phyloP scores from a whole-genome alignment of 2,329 filamentous ascomycete species.

The Fusarium haematococcum region DNA sequence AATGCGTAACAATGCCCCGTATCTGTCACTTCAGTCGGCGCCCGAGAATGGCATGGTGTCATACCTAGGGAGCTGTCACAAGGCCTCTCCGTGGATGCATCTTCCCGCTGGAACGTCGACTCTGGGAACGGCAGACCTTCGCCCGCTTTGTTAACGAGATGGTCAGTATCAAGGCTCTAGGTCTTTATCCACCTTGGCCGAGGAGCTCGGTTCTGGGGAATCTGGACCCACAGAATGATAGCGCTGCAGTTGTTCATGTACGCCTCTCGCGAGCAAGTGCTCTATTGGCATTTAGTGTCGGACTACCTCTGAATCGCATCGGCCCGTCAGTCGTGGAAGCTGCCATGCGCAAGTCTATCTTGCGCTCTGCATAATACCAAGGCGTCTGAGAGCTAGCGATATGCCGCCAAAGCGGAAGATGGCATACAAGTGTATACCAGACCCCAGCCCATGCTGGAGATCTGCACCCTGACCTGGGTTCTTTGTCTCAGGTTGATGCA shows the following conservation, averaged over 20 bases:
- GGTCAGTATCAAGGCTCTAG: neutral
- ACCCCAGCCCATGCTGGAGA: slow-evolving; percentile 2
- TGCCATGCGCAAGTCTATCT: slow-evolving; percentile 2
- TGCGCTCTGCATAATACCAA: neutral
- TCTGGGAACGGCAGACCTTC: slow-evolving; percentile 14
- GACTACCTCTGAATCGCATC: slow-evolving; percentile 21
- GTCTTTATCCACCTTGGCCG: neutral
- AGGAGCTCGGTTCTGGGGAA: neutral
- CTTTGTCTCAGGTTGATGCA: neutral
- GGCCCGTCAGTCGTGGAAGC: slow-evolving; percentile 13
- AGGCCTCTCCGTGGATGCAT: slow-evolving; percentile 14
- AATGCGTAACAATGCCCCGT: slow-evolving; percentile 26
- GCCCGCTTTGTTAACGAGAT: slow-evolving; percentile 1
- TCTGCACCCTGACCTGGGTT: neutral
- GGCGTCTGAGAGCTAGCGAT: neutral
- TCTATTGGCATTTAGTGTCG: slow-evolving; percentile 10
- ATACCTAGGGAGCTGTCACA: slow-evolving; percentile 28
- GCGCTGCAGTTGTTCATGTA: slow-evolving; percentile 12
- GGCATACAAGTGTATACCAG: slow-evolving; percentile 40
- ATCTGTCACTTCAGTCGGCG: neutral
- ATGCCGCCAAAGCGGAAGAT: neutral
- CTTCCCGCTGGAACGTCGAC: slow-evolving; percentile 17
- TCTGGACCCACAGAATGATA: neutral
- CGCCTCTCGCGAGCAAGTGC: slow-evolving; percentile 6
- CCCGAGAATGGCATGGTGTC: slow-evolving; percentile 12